Base-by-base conservation (phyloP, 1,284 basidiomycete genomes). In the Pyrrhoderma noxium region DNA sequence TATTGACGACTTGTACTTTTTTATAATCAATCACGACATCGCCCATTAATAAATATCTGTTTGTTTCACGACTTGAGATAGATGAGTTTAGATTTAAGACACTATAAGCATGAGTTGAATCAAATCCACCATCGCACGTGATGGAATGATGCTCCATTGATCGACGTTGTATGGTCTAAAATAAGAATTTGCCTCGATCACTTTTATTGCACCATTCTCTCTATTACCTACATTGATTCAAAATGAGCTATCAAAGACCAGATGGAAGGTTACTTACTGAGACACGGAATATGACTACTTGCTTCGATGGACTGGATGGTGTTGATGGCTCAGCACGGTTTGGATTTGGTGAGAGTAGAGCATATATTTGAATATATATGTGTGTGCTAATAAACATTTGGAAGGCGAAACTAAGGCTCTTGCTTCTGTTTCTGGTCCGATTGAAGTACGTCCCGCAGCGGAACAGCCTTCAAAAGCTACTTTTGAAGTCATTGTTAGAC, bases 371-470 rank as follows among this genome's bases (percentile, higher is more conserved):
- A n/a, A n/a, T n/a, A n/a, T n/a, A n/a, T n/a, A n/a, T n/a, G n/a
- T n/a, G n/a, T n/a, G n/a, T n/a, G n/a, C n/a, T n/a, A n/a, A n/a
- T 45, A 11, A n/a, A 43, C 42, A 21, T 18, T 21, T 37, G 45
- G 23, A 57, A 77, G 76, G 76, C 36, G 62, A 70, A 21, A 74
- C 74, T 3, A 61, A 66, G 45, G 75, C 79, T 1, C 64, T 89
- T 22, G 77, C 82, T 5, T 87, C 85, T 4, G 64, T 87, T 25
- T 85, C 85, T 8, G 86, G 87, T 0, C 87, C 87, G n/a, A 80
- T 88, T 40, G 80, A 88, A 56, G 80, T 82, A 46, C 72, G 84
- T 16, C 68, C 79, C 8, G 74, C 77, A 2, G 64, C 73, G 14
- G 87, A 89, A 66, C 72, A 78, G 39, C 76, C 87, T 4, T 80